Evolutionary conservation across 208 protist genomes (phyloP).

Genomic region (Leishmania lainsoni): DNA sequence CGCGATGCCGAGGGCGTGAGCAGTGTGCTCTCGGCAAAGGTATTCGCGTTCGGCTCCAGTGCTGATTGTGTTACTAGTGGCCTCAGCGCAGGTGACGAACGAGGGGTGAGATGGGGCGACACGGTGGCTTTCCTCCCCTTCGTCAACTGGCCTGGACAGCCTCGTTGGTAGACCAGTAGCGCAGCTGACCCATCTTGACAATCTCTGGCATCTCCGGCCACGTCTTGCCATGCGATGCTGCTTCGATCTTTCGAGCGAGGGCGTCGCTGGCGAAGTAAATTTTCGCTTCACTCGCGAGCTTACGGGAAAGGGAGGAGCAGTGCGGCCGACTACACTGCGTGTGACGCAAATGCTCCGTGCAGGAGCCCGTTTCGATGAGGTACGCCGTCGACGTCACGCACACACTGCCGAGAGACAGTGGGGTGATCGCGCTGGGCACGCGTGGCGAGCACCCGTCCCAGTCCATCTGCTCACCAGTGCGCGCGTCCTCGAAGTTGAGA

Average conservation of each 20-base stretch:
- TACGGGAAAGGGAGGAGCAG: conserved; percentile 34
- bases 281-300: conserved; percentile 31
- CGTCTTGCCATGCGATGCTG: conserved; percentile 31
- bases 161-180: conserved; percentile 56
- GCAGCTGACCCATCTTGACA: conserved; percentile 31
- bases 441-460: conserved; percentile 45
- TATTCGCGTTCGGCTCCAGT: conserved; percentile 58
- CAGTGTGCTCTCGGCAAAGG: conserved; percentile 65
- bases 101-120: conserved; percentile 18
- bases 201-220: conserved; percentile 41
- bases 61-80: conserved; percentile 52
- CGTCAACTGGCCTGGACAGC: conserved; percentile 29
- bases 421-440: conserved; percentile 13
- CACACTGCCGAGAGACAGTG: conserved; percentile 50
- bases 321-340: conserved; percentile 62
- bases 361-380: conserved; percentile 41
- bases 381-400: conserved; percentile 58
- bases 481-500: conserved; percentile 32
- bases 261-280: conserved; percentile 32
- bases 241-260: conserved; percentile 41
- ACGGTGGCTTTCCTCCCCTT: not conserved
- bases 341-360: conserved; percentile 37
- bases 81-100: conserved; percentile 59
- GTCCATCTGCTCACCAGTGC: conserved; percentile 32
- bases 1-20: conserved; percentile 30